Base-by-base conservation (phyloP, 139 green algal species). In the Micractinium sp. region DNA sequence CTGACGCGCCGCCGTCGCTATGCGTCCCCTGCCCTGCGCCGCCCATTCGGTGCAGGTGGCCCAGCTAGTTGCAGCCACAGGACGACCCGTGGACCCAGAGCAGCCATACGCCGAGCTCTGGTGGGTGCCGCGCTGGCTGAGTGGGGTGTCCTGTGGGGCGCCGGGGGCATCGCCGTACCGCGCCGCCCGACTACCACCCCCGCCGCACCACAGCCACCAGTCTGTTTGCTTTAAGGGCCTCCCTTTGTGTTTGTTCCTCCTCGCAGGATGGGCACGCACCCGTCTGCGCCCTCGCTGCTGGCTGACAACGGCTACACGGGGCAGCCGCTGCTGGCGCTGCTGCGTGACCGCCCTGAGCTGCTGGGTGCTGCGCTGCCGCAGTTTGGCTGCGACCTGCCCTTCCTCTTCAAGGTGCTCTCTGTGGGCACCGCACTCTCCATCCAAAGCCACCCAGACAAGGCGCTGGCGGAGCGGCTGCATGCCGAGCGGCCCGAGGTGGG, bases 401-500 rank as follows among this genome's bases (percentile, higher is more conserved):
- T 98, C 87, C 91, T 99, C 31, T 98, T 99, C 93, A 99, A 99
- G 94, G 98, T 99, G 23, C 91, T 99, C n/a, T 97, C 93, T 12
- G 96, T 99, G 60, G 67, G 91, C n/a, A 99, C 96, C 74, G 98
- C 97, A 7, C 94, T 99, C 39, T 99, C 96, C 67, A 99, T 99
- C 73, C 98, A 99, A 90, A 98, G 97, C 13, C 98, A 99, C 87
- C 98, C 98, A 14, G 97, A 99, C 94, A 99, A 99, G 94, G 77
- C 89, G 67, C 93, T 99, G 25, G 98, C 98, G 33, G 95, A 98
- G 92, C 87, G 86, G 39, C 94, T 99, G 31, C 97, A 99, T 90
- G 89, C 90, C 1, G 85, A 96, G 35, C 86, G 92, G 33, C 98
- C 98, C 29, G 90, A 97, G 85, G 95, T 98, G 84, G n/a, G 89